phyloP scores from a whole-genome alignment of 306 rosid genomes.

The Trifolium subterraneum region DNA sequence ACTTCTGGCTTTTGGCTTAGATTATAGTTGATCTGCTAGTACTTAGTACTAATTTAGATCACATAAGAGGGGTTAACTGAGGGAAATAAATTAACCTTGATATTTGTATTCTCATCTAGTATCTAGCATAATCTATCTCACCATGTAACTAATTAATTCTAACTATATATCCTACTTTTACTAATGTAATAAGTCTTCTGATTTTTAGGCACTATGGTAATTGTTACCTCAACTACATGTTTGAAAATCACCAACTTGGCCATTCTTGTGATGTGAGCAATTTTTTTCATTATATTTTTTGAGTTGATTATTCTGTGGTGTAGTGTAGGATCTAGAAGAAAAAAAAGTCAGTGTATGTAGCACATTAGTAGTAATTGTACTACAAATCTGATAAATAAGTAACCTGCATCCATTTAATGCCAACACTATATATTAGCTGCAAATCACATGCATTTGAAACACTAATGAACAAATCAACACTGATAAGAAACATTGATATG shows the following conservation, averaged over 20 bases:
- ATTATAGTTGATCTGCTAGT: conserved; percentile 18
- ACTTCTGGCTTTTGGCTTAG: conserved; percentile 97
- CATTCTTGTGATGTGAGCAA: conserved; percentile 18
- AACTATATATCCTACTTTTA: conserved; percentile 41
- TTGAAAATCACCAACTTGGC: conserved; percentile 17
- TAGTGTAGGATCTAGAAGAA: not conserved
- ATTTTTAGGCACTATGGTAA: conserved; percentile 7
- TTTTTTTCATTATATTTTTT: not conserved
- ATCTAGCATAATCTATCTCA: conserved; percentile 38
- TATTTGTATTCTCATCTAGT: conserved; percentile 39
- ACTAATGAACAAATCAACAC: not conserved
- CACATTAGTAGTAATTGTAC: not conserved
- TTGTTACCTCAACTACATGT: not conserved
- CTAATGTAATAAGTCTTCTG: conserved; percentile 25
- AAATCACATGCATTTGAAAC: conserved; percentile 28
- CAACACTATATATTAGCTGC: not conserved
- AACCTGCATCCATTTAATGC: conserved; percentile 1
- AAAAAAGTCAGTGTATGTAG: not conserved
- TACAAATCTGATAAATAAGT: not conserved
- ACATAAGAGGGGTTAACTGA: conserved; percentile 17
- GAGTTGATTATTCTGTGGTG: not conserved
- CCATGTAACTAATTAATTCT: conserved; percentile 53
- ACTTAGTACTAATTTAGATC: conserved; percentile 9
- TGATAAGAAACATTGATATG: not conserved
- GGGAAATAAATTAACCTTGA: conserved; percentile 38